A percentile compares a stretch with the other conserved stretches of the same genome.
These are phyloP conservation scores for Rosa rugosa DNA, from an alignment of 306 rosid species.

Conservation along the genomic window DNA sequence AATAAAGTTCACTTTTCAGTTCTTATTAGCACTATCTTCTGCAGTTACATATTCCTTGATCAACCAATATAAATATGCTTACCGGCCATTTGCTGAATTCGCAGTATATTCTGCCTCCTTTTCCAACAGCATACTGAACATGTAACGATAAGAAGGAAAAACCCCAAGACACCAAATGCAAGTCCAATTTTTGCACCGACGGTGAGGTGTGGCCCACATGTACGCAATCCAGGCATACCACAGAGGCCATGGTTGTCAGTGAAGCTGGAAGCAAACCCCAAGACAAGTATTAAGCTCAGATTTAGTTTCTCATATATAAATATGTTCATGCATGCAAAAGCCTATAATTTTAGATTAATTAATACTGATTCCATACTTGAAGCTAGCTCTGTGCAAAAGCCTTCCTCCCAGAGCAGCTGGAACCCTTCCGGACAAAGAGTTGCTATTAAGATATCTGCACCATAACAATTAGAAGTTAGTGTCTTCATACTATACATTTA, in stretches of 20 bases:
- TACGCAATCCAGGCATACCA: constrained; percentile 85
- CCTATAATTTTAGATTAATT: constrained; percentile 1
- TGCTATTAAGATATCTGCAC: constrained; percentile 87
- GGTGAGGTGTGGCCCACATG: constrained; percentile 76
- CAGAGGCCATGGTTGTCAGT: constrained; percentile 90
- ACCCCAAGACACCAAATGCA: constrained; percentile 53
- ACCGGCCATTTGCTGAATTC: constrained; percentile 82
- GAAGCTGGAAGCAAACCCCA: constrained; percentile 59
- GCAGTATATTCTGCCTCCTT: constrained; percentile 79
- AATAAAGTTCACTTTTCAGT: neutral
- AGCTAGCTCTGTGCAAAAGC: constrained; percentile 95
- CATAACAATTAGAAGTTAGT: constrained; percentile 24
- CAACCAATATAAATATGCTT: constrained; percentile 23
- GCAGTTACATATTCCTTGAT: neutral
- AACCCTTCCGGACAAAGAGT: constrained; percentile 74
- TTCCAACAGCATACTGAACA: constrained; percentile 85
- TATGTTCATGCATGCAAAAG: neutral
- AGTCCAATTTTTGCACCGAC: constrained; percentile 74
- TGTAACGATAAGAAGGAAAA: constrained; percentile 48
- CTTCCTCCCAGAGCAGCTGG: constrained; percentile 82
- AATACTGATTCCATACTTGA: constrained; percentile 62
- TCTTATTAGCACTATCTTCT: neutral
- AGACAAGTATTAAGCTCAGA: constrained; percentile 13
- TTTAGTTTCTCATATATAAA: constrained; percentile 8
- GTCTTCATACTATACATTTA: constrained; percentile 7